Conservation (phyloP, 768 basidiomycete genomes). For the Basidioascus undulatus region DNA sequence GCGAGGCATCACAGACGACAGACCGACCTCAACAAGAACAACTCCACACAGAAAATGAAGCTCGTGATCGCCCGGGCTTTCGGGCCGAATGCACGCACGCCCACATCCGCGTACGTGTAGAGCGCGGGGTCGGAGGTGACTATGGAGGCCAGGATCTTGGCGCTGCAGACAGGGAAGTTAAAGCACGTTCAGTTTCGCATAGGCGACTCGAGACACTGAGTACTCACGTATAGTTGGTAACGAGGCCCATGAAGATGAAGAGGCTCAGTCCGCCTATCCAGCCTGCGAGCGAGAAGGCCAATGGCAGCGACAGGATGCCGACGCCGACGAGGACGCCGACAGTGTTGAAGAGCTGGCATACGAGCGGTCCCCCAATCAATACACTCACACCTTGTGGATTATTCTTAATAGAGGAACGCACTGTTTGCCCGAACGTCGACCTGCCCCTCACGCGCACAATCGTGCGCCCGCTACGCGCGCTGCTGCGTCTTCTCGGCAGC, state of each 20-base stretch:
- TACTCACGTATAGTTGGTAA: conserved; percentile 74
- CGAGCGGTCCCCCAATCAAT: too few species aligned
- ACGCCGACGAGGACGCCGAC: conserved; percentile 14
- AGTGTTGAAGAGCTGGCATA: too few species aligned
- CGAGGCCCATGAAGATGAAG: conserved; percentile 46
- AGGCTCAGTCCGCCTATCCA: conserved; percentile 58
- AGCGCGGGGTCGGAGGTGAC: conserved; percentile 44
- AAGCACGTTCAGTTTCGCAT: neutral
- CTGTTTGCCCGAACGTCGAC: too few species aligned
- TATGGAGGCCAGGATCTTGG: conserved; percentile 58
- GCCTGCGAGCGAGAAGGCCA: conserved; percentile 77
- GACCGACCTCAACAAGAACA: conserved; percentile 53
- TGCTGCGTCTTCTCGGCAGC: too few species aligned
- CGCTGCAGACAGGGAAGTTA: conserved; percentile 25
- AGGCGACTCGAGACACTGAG: neutral
- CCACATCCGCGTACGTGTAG: conserved; percentile 72
- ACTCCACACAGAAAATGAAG: conserved; percentile 57
- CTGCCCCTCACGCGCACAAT: too few species aligned
- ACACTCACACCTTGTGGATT: too few species aligned
- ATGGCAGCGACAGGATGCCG: conserved; percentile 21
- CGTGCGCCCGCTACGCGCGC: too few species aligned
- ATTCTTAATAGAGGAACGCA: too few species aligned
- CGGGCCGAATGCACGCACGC: conserved; percentile 63
- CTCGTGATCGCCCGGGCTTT: conserved; percentile 40
- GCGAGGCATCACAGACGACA: neutral